Conservation (phyloP, 352 stramenopile genomes). For the Pythium phragmitis region DNA sequence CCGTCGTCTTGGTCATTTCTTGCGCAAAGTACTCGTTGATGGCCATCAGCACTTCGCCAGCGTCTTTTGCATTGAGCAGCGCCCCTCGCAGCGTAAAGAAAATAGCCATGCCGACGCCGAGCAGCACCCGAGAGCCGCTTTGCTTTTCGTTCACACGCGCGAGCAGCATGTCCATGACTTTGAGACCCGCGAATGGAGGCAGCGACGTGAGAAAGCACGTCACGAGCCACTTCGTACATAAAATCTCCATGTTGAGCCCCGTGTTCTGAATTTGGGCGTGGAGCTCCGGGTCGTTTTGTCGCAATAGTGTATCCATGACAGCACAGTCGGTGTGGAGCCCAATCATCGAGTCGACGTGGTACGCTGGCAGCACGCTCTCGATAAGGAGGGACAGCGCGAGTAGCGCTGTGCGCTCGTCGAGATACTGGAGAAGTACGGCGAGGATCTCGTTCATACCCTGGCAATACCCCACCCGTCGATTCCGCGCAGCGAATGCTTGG, state of each 20-base stretch:
- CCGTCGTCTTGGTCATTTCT: slow-evolving; percentile 64
- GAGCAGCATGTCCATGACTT: slow-evolving; percentile 80
- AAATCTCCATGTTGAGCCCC: slow-evolving; percentile 85
- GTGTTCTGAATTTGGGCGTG: slow-evolving; percentile 66
- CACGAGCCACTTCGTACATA: slow-evolving; percentile 89
- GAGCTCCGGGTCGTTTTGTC: slow-evolving; percentile 76
- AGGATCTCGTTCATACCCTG: slow-evolving; percentile 88
- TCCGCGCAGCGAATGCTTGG: slow-evolving; percentile 69
- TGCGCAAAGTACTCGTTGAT: slow-evolving; percentile 80
- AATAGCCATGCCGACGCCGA: slow-evolving; percentile 76
- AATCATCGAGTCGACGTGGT: slow-evolving; percentile 86
- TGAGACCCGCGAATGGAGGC: slow-evolving; percentile 64
- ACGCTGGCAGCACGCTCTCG: slow-evolving; percentile 69
- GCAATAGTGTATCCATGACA: slow-evolving; percentile 78
- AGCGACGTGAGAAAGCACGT: slow-evolving; percentile 82
- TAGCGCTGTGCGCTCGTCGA: slow-evolving; percentile 62
- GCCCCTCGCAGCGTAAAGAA: slow-evolving; percentile 65
- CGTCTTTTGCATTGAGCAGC: slow-evolving; percentile 68
- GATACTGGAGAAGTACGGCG: slow-evolving; percentile 66
- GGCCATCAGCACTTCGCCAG: slow-evolving; percentile 72
- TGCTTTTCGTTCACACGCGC: slow-evolving; percentile 60
- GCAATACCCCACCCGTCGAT: slow-evolving; percentile 78
- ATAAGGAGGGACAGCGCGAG: slow-evolving; percentile 66
- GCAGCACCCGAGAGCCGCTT: slow-evolving; percentile 61
- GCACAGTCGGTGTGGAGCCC: slow-evolving; percentile 80